Base-by-base conservation (phyloP, 257 asterid species). In the Nicotiana tabacum region DNA sequence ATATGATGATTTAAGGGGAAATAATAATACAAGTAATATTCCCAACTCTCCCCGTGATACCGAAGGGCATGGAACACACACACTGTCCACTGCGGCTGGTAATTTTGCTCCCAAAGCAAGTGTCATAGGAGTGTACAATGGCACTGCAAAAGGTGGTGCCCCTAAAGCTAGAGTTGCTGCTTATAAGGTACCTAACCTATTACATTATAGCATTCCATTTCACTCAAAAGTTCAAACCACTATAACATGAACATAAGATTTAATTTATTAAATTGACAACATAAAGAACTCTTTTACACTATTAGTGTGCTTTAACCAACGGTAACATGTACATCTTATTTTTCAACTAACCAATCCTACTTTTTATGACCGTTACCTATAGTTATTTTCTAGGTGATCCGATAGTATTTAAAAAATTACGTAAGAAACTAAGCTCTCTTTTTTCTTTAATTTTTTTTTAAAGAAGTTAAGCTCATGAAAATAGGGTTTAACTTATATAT, bases 61-160 rank as follows among this genome's bases (percentile, higher is more conserved):
- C 0, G 88, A 43, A 0, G 98, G 98, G 3, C 98, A 95, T 21
- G 98, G 98, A 5, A 21, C 88, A 9, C 98, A 93, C 92, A 95
- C 98, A 0, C 87, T 95, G 4, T 93, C 98, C 6, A 95, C 98
- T 0, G 95, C 96, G 0, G 98, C 78, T 10, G 98, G 98, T 1
- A 90, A 87, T 90, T 87, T 90, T 35, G 98, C 92, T 53, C 83
- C 87, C 0, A 91, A 91, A 1, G 98, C 93, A 0, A 89, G 57
- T 33, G 70, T 95, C 0, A 84, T 87, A 3, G 97, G 96, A 0
- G 7, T 77, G 2, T 89, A 84, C 4, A 83, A 87, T 4, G 98
- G 98, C 8, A 95, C 97, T 0, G 95, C 90, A 0, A 95, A 91
- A 83, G 98, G 98, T 0, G 98, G 98, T 2, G 87, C 98, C 0